A percentile compares a stretch with the other conserved stretches of the same genome.
Conservation (phyloP, 1,284 basidiomycete genomes). For the Xerocomus cyaneibrunnescens region DNA sequence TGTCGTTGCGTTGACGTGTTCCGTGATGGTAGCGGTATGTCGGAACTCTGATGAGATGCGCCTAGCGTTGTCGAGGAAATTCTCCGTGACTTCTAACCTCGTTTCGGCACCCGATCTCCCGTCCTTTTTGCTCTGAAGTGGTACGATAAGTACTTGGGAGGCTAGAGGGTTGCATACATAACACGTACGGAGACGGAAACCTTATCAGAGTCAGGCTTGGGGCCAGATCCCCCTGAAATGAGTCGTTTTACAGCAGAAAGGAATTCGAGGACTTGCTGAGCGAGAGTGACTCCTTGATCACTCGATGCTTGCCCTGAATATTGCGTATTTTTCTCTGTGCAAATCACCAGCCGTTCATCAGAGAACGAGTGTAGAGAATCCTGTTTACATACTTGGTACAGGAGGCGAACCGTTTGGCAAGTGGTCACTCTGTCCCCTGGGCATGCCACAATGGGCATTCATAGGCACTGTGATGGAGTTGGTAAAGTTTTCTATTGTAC, state of each 20-base stretch:
- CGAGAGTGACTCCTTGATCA: conserved; percentile 11
- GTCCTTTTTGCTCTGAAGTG: conserved; percentile 12
- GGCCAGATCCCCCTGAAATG: conserved; percentile 14
- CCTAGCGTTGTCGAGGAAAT: conserved; percentile 14
- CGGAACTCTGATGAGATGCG: conserved; percentile 14
- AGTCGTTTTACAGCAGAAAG: conserved; percentile 10
- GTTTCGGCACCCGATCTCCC: conserved; percentile 18
- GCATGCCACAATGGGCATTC: conserved; percentile 9
- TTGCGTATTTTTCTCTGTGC: conserved; percentile 9
- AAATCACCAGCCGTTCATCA: background rate
- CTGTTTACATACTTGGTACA: background rate
- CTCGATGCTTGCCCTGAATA: conserved; percentile 15
- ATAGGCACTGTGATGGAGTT: conserved; percentile 12
- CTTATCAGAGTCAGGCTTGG: conserved; percentile 20
- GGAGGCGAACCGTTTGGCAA: conserved; percentile 8
- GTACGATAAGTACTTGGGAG: background rate
- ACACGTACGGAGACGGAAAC: conserved; percentile 13
- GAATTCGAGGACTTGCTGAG: conserved; percentile 10
- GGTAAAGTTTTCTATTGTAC: conserved; percentile 16
- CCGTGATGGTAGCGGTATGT: conserved; percentile 8
- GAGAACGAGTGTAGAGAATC: no score
- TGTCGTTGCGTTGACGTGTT: conserved; percentile 6
- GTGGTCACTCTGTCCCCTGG: conserved; percentile 6
- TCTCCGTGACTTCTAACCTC: conserved; percentile 10
- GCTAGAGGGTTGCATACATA: no score